Evolutionary conservation across 2,329 filamentous ascomycete genomes (phyloP), one percentile per base, ranked within the genome.

Genomic region (Aspergillus sp.): DNA sequence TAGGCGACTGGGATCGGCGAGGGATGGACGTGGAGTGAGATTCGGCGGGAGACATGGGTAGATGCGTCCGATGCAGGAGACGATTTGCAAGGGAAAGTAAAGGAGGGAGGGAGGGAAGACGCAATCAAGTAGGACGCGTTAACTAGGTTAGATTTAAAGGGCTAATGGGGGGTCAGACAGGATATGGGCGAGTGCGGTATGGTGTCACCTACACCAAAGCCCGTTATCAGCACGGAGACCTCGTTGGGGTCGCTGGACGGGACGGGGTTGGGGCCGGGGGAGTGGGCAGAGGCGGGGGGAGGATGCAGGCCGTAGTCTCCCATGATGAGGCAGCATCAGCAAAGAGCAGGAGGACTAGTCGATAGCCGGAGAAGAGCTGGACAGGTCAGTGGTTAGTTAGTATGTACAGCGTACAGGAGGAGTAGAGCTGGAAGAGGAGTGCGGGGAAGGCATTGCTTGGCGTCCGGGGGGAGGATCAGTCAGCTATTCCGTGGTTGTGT

Each of bases 91-190:
- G 48, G 41, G 11, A 58, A 61, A 2, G 76, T 72, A 4, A 88
- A 71, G 44, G 73, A 71, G 2, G 71, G 57, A 3, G 84, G 79
- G n/a, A 93, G 73, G 13, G 64, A 67, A 15, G 67, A 69, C 30
- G 81, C 77, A 51, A 93, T 88, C 52, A 88, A 74, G 71, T 76
- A 88, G 3, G 85, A 86, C 6, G 86, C 84, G 53, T 93, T 93
- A 38, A 79, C 64, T 16, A 78, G 74, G 51, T 79, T 78, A 27
- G 79, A 68, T 47, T 80, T 78, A 58, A 93, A 93, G 1, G 86
- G 80, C 83, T 89, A 42, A 29, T 36, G 13, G 14, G 6, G 24
- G 22, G 35, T 35, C 12, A 39, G 36, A 10, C 34, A 26, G 8
- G 13, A 13, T 12, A 12, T 32, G 10, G 26, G 24, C 16, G 6